These are phyloP conservation scores for Clonostachys byssicola DNA, from an alignment of 2,329 filamentous ascomycete species.

Conservation along the genomic window DNA sequence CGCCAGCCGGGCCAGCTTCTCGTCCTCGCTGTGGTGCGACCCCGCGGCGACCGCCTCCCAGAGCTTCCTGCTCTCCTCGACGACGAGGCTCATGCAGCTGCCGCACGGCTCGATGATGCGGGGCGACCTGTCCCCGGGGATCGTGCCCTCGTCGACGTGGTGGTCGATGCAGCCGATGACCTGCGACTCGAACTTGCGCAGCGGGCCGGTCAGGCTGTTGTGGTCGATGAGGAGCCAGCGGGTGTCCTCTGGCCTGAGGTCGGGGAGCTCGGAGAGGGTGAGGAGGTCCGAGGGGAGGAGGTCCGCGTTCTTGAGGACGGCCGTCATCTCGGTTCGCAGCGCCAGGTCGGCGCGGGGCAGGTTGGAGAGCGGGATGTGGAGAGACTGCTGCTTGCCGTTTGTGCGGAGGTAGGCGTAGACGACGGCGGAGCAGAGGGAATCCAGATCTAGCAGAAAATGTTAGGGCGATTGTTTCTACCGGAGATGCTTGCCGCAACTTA, in stretches of 20 bases:
- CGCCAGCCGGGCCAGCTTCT: constrained; percentile 61
- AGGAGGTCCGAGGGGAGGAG: constrained; percentile 59
- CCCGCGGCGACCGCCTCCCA: constrained; percentile 51
- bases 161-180: constrained; percentile 72
- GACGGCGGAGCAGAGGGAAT: constrained; percentile 73
- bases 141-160: constrained; percentile 65
- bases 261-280: constrained; percentile 49
- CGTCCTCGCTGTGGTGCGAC: constrained; percentile 31
- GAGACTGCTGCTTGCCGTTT: constrained; percentile 43
- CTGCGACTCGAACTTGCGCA: constrained; percentile 46
- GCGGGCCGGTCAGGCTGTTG: constrained; percentile 62
- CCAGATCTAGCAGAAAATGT: constrained; percentile 55
- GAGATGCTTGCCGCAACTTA: constrained; percentile 15
- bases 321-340: constrained; percentile 69
- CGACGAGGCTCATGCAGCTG: constrained; percentile 69
- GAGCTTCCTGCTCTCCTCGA: constrained; percentile 48
- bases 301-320: constrained; percentile 58
- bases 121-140: constrained; percentile 43
- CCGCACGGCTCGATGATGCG: constrained; percentile 63
- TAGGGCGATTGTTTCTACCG: neutral
- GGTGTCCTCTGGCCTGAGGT: constrained; percentile 49
- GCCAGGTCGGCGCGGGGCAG: constrained; percentile 63
- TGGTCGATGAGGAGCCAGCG: constrained; percentile 77
- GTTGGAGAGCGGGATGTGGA: constrained; percentile 72
- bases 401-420: constrained; percentile 72